phyloP scores from a whole-genome alignment of 2,329 filamentous ascomycete species.

The Bipolaris oryzae region DNA sequence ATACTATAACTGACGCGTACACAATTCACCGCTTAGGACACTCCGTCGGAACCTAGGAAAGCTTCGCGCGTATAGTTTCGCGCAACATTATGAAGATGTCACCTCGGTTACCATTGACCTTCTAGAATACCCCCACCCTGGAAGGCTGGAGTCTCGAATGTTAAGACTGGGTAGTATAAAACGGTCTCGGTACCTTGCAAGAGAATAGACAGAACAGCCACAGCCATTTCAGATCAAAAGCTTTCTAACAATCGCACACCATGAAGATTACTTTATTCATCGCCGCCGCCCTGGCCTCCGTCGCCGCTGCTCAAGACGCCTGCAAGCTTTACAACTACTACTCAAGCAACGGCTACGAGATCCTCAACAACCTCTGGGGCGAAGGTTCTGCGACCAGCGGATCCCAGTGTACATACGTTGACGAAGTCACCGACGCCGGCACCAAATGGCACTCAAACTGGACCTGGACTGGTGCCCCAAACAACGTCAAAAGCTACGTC shows the following conservation, averaged over 20 bases:
- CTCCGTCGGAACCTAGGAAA: background rate
- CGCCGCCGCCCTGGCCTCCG: conserved; percentile 1
- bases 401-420: conserved; percentile 28
- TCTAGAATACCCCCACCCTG: too few species aligned
- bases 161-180: background rate
- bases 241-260: background rate
- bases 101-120: too few species aligned
- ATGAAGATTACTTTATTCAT: conserved; percentile 8
- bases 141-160: too few species aligned
- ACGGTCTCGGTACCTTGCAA: background rate
- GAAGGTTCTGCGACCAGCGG: conserved; percentile 15
- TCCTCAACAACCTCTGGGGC: conserved; percentile 35
- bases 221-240: background rate
- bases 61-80: background rate
- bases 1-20: background rate
- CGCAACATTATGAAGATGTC: background rate
- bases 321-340: conserved; percentile 29
- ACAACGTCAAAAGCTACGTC: conserved; percentile 34
- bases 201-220: background rate
- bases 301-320: conserved; percentile 6
- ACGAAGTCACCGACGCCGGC: conserved; percentile 19
- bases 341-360: conserved; percentile 27
- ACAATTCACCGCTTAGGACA: background rate
- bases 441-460: conserved; percentile 28
- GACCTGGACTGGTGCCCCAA: conserved; percentile 25